A percentile compares a stretch with the other conserved stretches of the same genome.
Conservation (phyloP, 2,329 filamentous ascomycete genomes). For the Thelonectria blattea region DNA sequence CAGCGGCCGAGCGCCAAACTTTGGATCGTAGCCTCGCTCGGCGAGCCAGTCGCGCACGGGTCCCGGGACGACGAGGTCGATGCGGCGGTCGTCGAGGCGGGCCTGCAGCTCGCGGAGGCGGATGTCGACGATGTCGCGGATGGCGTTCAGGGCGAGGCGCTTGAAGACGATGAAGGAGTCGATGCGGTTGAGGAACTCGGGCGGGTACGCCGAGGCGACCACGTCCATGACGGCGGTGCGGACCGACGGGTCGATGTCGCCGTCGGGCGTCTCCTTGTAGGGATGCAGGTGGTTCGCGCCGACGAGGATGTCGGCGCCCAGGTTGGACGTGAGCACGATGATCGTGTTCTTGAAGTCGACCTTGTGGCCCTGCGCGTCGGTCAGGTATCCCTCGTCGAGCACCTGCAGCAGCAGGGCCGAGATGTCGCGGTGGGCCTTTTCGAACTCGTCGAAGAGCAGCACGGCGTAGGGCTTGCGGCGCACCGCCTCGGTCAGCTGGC, state of each 20-base stretch:
- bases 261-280: constrained; percentile 66
- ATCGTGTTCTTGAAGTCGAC: constrained; percentile 97
- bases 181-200: constrained; percentile 95
- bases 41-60: constrained; percentile 86
- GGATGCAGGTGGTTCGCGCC: constrained; percentile 70
- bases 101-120: constrained; percentile 82
- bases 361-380: constrained; percentile 93
- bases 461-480: constrained; percentile 95
- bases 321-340: constrained; percentile 94
- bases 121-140: constrained; percentile 94
- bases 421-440: constrained; percentile 96
- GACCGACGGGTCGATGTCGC: constrained; percentile 74
- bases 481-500: constrained; percentile 94
- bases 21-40: constrained; percentile 87
- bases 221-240: constrained; percentile 88
- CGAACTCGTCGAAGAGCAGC: constrained; percentile 94
- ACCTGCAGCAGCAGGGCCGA: constrained; percentile 91
- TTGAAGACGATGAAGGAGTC: constrained; percentile 98
- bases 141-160: constrained; percentile 75
- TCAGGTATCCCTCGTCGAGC: constrained; percentile 94
- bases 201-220: constrained; percentile 76
- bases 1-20: constrained; percentile 87
- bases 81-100: constrained; percentile 84
- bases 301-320: constrained; percentile 90
- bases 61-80: constrained; percentile 73